Evolutionary conservation across 1,284 basidiomycete species (phyloP).

Genomic region (Calocybe gambosa): DNA sequence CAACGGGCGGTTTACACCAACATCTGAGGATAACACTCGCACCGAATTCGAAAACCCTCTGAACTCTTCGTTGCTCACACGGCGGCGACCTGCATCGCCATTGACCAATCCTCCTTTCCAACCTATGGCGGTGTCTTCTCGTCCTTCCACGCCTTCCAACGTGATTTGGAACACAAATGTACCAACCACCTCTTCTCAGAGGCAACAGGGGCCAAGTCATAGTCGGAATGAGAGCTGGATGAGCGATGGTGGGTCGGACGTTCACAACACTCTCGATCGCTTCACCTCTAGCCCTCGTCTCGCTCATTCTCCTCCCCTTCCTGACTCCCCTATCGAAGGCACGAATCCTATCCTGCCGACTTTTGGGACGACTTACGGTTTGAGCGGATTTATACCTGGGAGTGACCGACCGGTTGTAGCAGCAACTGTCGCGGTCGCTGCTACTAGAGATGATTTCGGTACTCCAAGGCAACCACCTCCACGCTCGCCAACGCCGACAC

Average conservation of each 20-base stretch:
- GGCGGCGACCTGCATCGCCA: conserved; percentile 63
- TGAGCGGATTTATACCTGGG: conserved; percentile 12
- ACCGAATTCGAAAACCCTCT: conserved; percentile 40
- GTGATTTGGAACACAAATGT: conserved; percentile 51
- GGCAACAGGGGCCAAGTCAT: conserved; percentile 32
- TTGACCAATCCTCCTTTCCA: conserved; percentile 55
- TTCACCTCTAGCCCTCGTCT: conserved; percentile 39
- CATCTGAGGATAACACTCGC: conserved; percentile 42
- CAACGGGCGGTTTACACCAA: conserved; percentile 52
- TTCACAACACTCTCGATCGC: conserved; percentile 31
- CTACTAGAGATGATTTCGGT: conserved; percentile 48
- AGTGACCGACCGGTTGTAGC: conserved; percentile 30
- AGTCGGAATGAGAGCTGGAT: conserved; percentile 56
- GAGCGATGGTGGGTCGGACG: conserved; percentile 37
- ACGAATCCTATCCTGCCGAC: conserved; percentile 17
- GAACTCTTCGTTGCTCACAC: conserved; percentile 43
- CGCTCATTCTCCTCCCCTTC: conserved; percentile 49
- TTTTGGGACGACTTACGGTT: conserved; percentile 17
- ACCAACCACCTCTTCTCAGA: conserved; percentile 22
- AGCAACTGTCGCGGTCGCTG: conserved; percentile 8
- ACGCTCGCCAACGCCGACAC: conserved; percentile 63
- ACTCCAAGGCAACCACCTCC: conserved; percentile 41
- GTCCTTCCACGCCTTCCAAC: conserved; percentile 69
- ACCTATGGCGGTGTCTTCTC: conserved; percentile 50
- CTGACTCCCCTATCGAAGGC: conserved; percentile 51